Evolutionary conservation across 2,329 filamentous ascomycete species (phyloP).

Genomic region (Pseudodiploospora longispora): DNA sequence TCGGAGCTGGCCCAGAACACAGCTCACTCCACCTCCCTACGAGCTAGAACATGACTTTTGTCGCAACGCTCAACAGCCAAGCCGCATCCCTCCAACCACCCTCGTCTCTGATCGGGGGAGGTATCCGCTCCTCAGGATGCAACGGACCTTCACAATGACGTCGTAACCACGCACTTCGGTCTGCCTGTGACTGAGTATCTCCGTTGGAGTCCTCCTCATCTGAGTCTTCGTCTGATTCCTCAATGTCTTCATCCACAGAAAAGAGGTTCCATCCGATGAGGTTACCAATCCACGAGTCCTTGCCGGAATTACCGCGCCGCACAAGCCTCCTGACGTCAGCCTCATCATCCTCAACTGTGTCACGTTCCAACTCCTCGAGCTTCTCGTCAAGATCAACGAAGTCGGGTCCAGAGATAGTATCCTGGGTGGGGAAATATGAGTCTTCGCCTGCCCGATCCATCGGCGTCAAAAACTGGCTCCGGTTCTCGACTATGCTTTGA

Average conservation of each 20-base stretch:
- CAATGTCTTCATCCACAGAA: conserved; percentile 52
- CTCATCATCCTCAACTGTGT: conserved; percentile 48
- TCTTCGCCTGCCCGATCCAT: conserved; percentile 32
- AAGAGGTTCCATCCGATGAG: conserved; percentile 55
- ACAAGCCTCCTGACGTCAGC: conserved; percentile 50
- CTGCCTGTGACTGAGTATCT: conserved; percentile 19
- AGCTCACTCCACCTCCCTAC: too few species aligned
- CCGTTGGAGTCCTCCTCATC: conserved; percentile 13
- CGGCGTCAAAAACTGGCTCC: conserved; percentile 37
- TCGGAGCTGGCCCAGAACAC: too few species aligned
- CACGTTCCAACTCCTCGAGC: conserved; percentile 45
- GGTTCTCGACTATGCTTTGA: conserved; percentile 23
- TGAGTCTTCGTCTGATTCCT: conserved; percentile 37
- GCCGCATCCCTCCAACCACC: conserved; percentile 60
- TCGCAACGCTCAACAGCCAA: conserved; percentile 58
- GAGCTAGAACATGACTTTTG: conserved; percentile 47
- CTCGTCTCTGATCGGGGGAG: conserved; percentile 41
- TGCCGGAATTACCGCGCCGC: conserved; percentile 40
- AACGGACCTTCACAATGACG: conserved; percentile 34
- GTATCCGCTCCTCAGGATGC: conserved; percentile 38
- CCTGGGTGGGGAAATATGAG: conserved; percentile 34
- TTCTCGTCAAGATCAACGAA: conserved; percentile 56
- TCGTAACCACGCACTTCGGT: conserved; percentile 25
- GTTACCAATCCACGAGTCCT: conserved; percentile 51
- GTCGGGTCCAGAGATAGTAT: conserved; percentile 45